Conservation (phyloP, 495 filamentous ascomycete genomes). For the Elasticomyces elasticus region DNA sequence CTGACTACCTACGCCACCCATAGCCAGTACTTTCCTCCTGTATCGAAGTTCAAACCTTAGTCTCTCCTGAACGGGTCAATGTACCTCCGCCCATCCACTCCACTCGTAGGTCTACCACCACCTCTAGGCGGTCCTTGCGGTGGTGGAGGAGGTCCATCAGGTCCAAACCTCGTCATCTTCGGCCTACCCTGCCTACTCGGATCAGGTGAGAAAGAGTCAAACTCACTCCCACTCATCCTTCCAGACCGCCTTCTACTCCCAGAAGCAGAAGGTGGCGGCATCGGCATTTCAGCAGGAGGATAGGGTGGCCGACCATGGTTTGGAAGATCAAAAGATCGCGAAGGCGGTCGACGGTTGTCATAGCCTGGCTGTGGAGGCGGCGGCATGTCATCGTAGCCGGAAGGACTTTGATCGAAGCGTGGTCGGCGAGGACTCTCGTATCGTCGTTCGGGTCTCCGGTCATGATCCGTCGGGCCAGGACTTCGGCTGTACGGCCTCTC, state of each 20-base stretch:
- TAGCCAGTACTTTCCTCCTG: too few relatives aligned
- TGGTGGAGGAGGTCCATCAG: not conserved
- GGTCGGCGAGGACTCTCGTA: conserved; percentile 2
- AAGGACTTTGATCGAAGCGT: conserved; percentile 9
- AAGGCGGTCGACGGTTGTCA: not conserved
- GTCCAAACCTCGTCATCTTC: conserved; percentile 18
- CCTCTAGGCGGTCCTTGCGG: not conserved
- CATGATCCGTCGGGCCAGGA: not conserved
- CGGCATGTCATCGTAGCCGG: not conserved
- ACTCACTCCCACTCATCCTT: conserved; percentile 11
- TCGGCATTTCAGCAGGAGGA: too few relatives aligned
- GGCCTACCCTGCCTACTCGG: conserved; percentile 3
- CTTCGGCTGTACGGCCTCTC: conserved; percentile 5
- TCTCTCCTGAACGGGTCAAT: not conserved
- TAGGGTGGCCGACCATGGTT: too few relatives aligned
- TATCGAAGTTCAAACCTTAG: too few relatives aligned
- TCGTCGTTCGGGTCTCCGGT: not conserved
- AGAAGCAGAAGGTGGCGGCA: too few relatives aligned
- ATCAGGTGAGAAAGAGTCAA: not conserved
- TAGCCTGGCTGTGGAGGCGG: not conserved
- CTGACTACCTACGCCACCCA: too few relatives aligned
- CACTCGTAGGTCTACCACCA: not conserved
- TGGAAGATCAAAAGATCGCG: not conserved
- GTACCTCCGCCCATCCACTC: conserved; percentile 15
- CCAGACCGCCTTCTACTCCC: not conserved